These are phyloP conservation scores for Zymoseptoria tritici DNA, from an alignment of 2,329 filamentous ascomycete species.

Conservation along the genomic window DNA sequence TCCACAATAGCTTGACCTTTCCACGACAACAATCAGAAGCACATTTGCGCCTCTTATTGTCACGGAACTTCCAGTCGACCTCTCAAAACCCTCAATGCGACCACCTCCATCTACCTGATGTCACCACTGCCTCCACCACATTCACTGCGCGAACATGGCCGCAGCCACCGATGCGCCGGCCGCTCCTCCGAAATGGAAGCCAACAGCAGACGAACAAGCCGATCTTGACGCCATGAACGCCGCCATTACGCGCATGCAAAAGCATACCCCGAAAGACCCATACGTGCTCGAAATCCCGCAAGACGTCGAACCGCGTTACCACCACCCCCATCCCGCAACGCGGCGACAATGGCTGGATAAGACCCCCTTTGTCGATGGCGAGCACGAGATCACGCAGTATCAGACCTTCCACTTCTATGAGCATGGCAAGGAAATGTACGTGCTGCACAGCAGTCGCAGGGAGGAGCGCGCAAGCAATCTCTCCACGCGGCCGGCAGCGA, in stretches of 20 bases:
- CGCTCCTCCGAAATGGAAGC: conserved; percentile 9
- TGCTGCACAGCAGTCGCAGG: conserved; percentile 23
- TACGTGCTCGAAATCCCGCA: conserved; percentile 44
- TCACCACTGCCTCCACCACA: not conserved
- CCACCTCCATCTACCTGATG: not conserved
- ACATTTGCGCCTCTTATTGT: not conserved
- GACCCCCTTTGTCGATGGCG: conserved; percentile 47
- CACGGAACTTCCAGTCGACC: not conserved
- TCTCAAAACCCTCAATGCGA: not conserved
- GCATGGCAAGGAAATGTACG: conserved; percentile 34
- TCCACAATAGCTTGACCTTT: not conserved
- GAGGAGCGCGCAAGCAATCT: conserved; percentile 13
- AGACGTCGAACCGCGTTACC: conserved; percentile 34
- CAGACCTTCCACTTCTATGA: conserved; percentile 55
- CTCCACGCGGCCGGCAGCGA: conserved; percentile 18
- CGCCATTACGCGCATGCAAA: conserved; percentile 38
- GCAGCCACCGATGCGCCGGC: conserved; percentile 9
- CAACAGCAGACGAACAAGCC: conserved; percentile 20
- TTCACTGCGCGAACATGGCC: conserved; percentile 10
- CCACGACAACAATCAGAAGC: not conserved
- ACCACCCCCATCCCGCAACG: conserved; percentile 35
- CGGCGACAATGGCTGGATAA: conserved; percentile 36
- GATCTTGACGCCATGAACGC: conserved; percentile 36
- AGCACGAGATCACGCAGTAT: conserved; percentile 53
- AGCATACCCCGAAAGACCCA: conserved; percentile 35